Evolutionary conservation across 106 monocot species (phyloP), one percentile per base, ranked within the genome.

Genomic region (Narthecium ossifragum): DNA sequence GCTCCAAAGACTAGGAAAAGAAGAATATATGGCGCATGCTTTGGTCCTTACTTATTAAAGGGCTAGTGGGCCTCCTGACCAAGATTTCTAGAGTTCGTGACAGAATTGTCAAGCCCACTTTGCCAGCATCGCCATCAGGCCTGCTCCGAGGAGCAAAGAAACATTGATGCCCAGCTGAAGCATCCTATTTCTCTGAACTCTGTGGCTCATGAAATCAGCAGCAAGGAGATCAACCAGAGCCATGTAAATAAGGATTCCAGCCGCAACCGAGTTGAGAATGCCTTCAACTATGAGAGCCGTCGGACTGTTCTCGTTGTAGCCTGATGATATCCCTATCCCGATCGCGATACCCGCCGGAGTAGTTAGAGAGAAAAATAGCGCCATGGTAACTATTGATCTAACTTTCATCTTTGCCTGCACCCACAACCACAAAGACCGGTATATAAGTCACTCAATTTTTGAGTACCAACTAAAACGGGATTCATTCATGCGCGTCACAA

Each of bases 201-300:
- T 55, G 12, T 26, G 54, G 31, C 31, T 55, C 54, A 28, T 55
- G 54, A 55, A 55, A 55, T 55, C 54, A 55, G 54, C 54, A 28
- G 54, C 54, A 31, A 55, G 30, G 31, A 55, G 54, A 17, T 55
- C 54, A 29, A 55, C 54, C 3, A 55, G 54, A 55, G 54, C 54
- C 54, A 55, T 55, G 15, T 55, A 55, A 32, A 55, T 55, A 5
- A 55, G 31, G 18, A 55, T 55, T 17, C 54, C 54, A 29, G 54
- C 54, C 7, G 54, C 54, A 55, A 18, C 31, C 3, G 54, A 55
- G 30, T 55, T 32, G 30, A 55, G 30, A 32, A 55, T 29, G 2
- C 54, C 54, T 55, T 55, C 54, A 28, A 55, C 54, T 12, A 55
- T 55, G 27, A 55, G 28, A 55, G 54, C 54, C 11, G 54, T 55